phyloP scores from a whole-genome alignment of 2,329 filamentous ascomycete genomes.

The Microdochium bolleyi region DNA sequence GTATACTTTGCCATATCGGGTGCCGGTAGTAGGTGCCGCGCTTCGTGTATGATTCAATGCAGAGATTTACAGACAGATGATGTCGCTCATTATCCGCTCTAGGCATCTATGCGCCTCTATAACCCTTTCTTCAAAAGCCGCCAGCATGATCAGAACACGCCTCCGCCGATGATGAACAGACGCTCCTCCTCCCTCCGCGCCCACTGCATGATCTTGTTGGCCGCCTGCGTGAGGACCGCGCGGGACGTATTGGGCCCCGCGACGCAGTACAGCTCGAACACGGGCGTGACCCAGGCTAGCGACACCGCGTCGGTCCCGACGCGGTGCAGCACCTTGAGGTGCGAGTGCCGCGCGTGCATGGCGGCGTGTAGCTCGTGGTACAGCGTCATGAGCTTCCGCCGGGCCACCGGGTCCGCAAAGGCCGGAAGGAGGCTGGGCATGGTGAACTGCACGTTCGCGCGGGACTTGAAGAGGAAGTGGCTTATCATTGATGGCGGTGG shows the following conservation, averaged over 20 bases:
- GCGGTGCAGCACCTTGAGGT: conserved; percentile 79
- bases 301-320: conserved; percentile 68
- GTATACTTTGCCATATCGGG: too few species aligned
- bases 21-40: too few species aligned
- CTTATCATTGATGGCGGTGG: conserved; percentile 72
- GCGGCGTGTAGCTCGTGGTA: conserved; percentile 81
- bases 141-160: conserved; percentile 52
- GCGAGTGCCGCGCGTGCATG: conserved; percentile 76
- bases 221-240: conserved; percentile 68
- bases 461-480: conserved; percentile 94
- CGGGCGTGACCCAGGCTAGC: conserved; percentile 82
- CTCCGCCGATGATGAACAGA: conserved; percentile 95
- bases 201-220: conserved; percentile 88
- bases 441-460: conserved; percentile 89
- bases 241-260: conserved; percentile 64
- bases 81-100: too few species aligned
- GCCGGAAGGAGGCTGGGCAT: conserved; percentile 75
- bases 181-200: conserved; percentile 85
- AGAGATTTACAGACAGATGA: too few species aligned
- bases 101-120: too few species aligned
- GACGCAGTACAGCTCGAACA: conserved; percentile 95
- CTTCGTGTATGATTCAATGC: too few species aligned
- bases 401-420: conserved; percentile 50
- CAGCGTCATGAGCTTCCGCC: conserved; percentile 68
- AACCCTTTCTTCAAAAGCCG: too few species aligned